Evolutionary conservation across 768 basidiomycete genomes (phyloP), one percentile per base, ranked within the genome.

Genomic region (Filobasidium wieringae): DNA sequence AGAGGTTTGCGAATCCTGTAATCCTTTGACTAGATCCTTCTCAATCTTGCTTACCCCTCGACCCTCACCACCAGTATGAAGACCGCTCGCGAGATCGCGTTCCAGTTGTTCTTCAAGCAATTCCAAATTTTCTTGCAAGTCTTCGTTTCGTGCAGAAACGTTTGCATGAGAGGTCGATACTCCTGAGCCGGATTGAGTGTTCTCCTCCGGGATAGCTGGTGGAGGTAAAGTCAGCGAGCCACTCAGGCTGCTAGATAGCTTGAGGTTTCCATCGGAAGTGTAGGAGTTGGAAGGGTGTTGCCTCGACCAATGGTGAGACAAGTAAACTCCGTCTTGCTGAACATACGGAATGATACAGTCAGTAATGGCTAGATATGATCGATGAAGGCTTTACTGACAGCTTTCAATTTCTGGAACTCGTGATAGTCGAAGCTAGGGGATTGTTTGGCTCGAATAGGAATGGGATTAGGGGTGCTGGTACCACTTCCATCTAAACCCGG

Each of bases 381-480:
- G 36, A 6, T 39, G 26, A n/a, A 9, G 22, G 12, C 7, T 19
- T 6, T 5, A 63, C 65, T 52, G 40, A 64, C 66, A 36, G 64
- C 53, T 40, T 69, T 67, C 15, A 74, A 59, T 39, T 69, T 60
- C 14, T 69, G 59, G 45, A 74, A 70, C 53, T 75, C 67, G 49
- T 75, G 69, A 45, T 74, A 75, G 51, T 70, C 68, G 61, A 75
- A 75, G 4, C 69, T 65, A 19, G 72, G 71, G 27, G 71, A 70
- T 11, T 63, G 56, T 32, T 51, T 33, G 0, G 32, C 63, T 7
- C 55, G 57, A 37, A 58, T 59, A 7, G 66, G 58, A 2, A 29
- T 40, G 22, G 55, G 39, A 47, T 43, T 39, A 14, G 60, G 60
- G 7, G 60, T 61, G n/a, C 51, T 40, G 6, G 60, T 32, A 15